Evolutionary conservation across 345 rosid species (phyloP).

Genomic region (Brassica napus): Da-Ae NC_063446.1:61115501-61116000

Average conservation of each 20-base stretch:
- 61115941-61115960: background rate
- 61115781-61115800: background rate
- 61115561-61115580: conserved; percentile 24
- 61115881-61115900: conserved; percentile 51
- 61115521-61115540: conserved; percentile 32
- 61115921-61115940: background rate
- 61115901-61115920: background rate
- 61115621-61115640: conserved; percentile 38
- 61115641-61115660: conserved; percentile 31
- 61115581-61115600: conserved; percentile 23
- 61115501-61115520: conserved; percentile 24
- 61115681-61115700: conserved; percentile 23
- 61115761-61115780: background rate
- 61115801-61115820: conserved; percentile 40
- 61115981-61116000: conserved; percentile 48
- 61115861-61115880: conserved; percentile 55
- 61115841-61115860: conserved; percentile 45
- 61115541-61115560: conserved; percentile 28
- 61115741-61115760: background rate
- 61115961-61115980: conserved; percentile 35
- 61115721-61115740: conserved; percentile 1
- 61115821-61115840: conserved; percentile 45
- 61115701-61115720: conserved; percentile 24
- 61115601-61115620: conserved; percentile 38
- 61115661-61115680: conserved; percentile 2